Base-by-base conservation (phyloP, 2,329 filamentous ascomycete genomes). In the Pleurostoma richardsiae region DNA sequence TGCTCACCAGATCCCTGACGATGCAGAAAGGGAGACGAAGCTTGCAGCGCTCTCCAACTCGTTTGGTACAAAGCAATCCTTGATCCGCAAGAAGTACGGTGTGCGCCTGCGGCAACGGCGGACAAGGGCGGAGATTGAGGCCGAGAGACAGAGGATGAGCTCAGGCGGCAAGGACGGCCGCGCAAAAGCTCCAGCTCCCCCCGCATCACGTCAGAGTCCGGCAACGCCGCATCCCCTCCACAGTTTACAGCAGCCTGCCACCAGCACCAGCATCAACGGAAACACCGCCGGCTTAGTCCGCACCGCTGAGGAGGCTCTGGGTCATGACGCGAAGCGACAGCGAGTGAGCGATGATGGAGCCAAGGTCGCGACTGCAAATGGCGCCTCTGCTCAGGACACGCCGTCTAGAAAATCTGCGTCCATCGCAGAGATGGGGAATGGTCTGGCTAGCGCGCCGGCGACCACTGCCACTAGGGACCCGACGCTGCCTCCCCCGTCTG, bases 51-150 rank as follows among this genome's bases (percentile, higher is more conserved):
- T 80, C 2, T 72, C 72, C 39, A 81, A 80, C 51, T 70, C 70
- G 3, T 78, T 76, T 53, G 73, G 73, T 40, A 79, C 76, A 3
- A 79, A 77, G 47, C 76, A 79, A 56, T 79, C 74, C 45, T 68
- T 69, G n/a, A 74, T 79, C 3, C 71, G 79, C 10, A 81, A 79
- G 56, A 79, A 72, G 49, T 81, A 74, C 49, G 78, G 78, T n/a
- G 76, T 82, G 30, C 69, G 70, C 2, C 65, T 82, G 10, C 70
- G 75, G 0, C 67, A 72, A 51, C 65, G 76, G 10, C 72, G 77
- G 1, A 71, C 70, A 3, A 71, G 59, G 49, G 66, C 64, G 0
- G 72, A 75, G 49, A 72, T 79, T 11, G 64, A 71, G 3, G 65
- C 67, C 1, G 68, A 72, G 49, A 60, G 57, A 6, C 63, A 69